Percentiles rank a stretch among this genome's conserved stretches.
Evolutionary conservation across 306 rosid genomes (phyloP).

Genomic region (Rosa chinensis): DNA sequence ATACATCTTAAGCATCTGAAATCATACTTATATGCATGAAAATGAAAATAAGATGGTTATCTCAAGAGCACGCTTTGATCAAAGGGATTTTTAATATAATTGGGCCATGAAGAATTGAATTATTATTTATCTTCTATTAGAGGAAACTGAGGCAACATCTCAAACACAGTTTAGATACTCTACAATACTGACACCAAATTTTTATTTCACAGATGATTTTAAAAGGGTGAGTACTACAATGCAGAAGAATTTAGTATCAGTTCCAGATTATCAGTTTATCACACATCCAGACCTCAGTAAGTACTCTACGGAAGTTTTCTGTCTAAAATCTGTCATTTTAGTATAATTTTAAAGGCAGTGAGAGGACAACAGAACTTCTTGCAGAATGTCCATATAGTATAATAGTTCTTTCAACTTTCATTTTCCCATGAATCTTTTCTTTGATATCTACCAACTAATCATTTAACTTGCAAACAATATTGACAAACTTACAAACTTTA

Average conservation of each 20-base stretch:
- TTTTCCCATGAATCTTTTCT: not conserved
- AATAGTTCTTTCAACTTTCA: not conserved
- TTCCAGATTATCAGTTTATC: not conserved
- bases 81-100: not conserved
- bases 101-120: not conserved
- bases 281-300: not conserved
- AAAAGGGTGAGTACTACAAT: not conserved
- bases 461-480: not conserved
- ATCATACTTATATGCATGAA: slow-evolving; percentile 19
- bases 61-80: not conserved
- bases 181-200: not conserved
- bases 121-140: not conserved
- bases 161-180: not conserved
- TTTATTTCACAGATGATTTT: not conserved
- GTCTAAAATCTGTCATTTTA: too few relatives aligned
- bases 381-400: not conserved
- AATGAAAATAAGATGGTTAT: not conserved
- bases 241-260: not conserved
- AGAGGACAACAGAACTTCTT: not conserved
- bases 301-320: not conserved
- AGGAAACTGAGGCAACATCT: not conserved
- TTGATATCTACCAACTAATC: not conserved
- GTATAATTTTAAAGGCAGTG: too few relatives aligned
- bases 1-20: not conserved
- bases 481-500: not conserved